phyloP scores from a whole-genome alignment of 2,329 filamentous ascomycete species.

The Xylaria sp. region DNA sequence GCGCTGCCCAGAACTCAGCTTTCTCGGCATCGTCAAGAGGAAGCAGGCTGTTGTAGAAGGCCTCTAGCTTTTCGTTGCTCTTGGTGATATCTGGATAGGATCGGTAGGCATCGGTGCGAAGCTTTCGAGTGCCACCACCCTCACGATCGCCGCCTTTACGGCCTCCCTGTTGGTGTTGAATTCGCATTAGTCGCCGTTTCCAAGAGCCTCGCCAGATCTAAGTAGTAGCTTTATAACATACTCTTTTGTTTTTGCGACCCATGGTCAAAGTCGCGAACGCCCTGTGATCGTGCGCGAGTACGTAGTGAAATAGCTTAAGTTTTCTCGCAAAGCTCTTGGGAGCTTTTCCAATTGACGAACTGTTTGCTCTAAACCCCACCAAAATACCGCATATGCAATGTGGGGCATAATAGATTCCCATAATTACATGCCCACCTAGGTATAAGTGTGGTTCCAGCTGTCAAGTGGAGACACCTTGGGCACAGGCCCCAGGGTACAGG shows the following conservation, averaged over 20 bases:
- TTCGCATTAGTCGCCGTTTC: conserved; percentile 17
- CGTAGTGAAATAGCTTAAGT: conserved; percentile 13
- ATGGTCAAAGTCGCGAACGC: conserved; percentile 33
- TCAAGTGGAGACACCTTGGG: too few species aligned
- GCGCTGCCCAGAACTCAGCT: conserved; percentile 82
- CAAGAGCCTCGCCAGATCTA: background rate
- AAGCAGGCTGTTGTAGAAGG: conserved; percentile 83
- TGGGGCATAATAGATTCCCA: conserved; percentile 16
- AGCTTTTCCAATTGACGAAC: conserved; percentile 18
- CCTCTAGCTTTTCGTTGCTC: conserved; percentile 85
- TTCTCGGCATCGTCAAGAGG: conserved; percentile 82
- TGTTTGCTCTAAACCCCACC: conserved; percentile 32
- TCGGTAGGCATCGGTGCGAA: conserved; percentile 51
- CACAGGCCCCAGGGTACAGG: too few species aligned
- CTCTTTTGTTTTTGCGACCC: conserved; percentile 48
- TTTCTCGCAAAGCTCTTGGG: conserved; percentile 22
- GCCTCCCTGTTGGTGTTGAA: conserved; percentile 42
- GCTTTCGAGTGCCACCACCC: conserved; percentile 43
- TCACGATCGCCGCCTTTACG: conserved; percentile 50
- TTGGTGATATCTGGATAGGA: conserved; percentile 74
- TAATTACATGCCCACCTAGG: background rate
- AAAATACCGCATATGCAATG: conserved; percentile 32
- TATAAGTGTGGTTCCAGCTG: too few species aligned
- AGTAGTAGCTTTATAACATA: conserved; percentile 34
- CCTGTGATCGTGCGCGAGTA: background rate